These are phyloP conservation scores for Dacryopinax primogenitus DNA, from an alignment of 768 basidiomycete genomes.

Conservation along the genomic window DNA sequence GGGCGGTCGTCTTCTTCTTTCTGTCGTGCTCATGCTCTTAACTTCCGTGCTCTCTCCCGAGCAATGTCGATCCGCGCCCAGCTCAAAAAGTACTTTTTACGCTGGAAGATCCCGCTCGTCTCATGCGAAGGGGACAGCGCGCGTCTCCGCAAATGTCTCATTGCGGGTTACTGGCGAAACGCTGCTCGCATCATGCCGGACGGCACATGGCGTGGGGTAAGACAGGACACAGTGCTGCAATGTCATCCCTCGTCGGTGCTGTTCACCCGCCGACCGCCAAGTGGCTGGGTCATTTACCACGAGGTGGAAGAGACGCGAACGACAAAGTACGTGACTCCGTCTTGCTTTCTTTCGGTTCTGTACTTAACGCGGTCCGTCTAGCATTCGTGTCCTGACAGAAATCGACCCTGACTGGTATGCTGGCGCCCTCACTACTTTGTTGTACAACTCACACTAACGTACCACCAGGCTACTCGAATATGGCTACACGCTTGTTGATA, in stretches of 20 bases:
- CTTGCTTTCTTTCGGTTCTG: background rate
- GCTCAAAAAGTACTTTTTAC: constrained; percentile 84
- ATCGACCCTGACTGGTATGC: constrained; percentile 86
- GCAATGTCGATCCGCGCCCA: constrained; percentile 92
- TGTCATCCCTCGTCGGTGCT: constrained; percentile 90
- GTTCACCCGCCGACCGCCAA: constrained; percentile 81
- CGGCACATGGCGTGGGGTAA: constrained; percentile 81
- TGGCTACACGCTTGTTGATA: constrained; percentile 37
- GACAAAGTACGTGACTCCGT: constrained; percentile 48
- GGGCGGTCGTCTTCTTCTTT: constrained; percentile 67
- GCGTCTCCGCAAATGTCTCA: constrained; percentile 73
- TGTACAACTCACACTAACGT: constrained; percentile 11
- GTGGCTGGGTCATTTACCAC: constrained; percentile 89
- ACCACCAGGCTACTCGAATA: constrained; percentile 36
- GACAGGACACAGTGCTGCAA: constrained; percentile 74
- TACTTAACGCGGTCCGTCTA: constrained; percentile 26
- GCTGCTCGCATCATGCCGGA: constrained; percentile 84
- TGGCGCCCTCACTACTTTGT: background rate
- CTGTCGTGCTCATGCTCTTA: constrained; percentile 86
- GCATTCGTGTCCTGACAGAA: constrained; percentile 85
- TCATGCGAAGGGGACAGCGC: constrained; percentile 85
- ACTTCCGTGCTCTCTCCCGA: constrained; percentile 85
- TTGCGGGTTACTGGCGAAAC: constrained; percentile 88
- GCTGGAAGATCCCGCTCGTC: constrained; percentile 67
- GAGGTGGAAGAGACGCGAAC: constrained; percentile 96